These are phyloP conservation scores for Pythium monospermum DNA, from an alignment of 352 stramenopile genomes.

Conservation along the genomic window DNA sequence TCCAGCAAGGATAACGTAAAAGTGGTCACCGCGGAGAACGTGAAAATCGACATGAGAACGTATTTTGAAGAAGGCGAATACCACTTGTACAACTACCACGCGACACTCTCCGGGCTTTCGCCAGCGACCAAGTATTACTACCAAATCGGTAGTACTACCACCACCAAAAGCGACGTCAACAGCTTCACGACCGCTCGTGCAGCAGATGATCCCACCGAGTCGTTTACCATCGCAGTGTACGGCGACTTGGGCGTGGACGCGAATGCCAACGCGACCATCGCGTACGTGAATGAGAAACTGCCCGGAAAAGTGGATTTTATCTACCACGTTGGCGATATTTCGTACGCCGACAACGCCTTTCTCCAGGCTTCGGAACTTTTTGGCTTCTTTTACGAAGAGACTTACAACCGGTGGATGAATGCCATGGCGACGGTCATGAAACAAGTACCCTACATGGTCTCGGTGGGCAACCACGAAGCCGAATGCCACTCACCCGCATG, in stretches of 20 bases:
- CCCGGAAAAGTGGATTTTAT: constrained; percentile 23
- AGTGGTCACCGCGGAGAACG: not conserved
- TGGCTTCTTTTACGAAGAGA: constrained; percentile 18
- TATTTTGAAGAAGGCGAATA: constrained; percentile 24
- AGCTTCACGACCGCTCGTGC: constrained; percentile 21
- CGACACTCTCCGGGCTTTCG: constrained; percentile 14
- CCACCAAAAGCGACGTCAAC: constrained; percentile 4
- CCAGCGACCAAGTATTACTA: constrained; percentile 27
- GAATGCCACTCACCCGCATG: constrained; percentile 58
- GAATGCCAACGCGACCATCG: constrained; percentile 12
- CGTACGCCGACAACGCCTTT: constrained; percentile 34
- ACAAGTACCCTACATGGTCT: constrained; percentile 51
- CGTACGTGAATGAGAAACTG: constrained; percentile 21
- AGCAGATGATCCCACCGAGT: not conserved
- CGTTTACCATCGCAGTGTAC: constrained; percentile 18
- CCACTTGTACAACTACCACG: constrained; percentile 22
- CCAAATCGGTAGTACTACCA: constrained; percentile 14
- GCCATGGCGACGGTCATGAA: constrained; percentile 28
- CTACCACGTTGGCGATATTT: constrained; percentile 37
- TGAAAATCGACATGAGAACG: constrained; percentile 2
- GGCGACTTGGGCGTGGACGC: constrained; percentile 22
- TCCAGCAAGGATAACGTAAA: not conserved
- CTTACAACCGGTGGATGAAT: constrained; percentile 68
- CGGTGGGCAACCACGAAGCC: constrained; percentile 33
- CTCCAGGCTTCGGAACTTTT: constrained; percentile 17